Evolutionary conservation across 345 rosid genomes (phyloP).

Genomic region (Xanthoceras sorbifolium): DNA sequence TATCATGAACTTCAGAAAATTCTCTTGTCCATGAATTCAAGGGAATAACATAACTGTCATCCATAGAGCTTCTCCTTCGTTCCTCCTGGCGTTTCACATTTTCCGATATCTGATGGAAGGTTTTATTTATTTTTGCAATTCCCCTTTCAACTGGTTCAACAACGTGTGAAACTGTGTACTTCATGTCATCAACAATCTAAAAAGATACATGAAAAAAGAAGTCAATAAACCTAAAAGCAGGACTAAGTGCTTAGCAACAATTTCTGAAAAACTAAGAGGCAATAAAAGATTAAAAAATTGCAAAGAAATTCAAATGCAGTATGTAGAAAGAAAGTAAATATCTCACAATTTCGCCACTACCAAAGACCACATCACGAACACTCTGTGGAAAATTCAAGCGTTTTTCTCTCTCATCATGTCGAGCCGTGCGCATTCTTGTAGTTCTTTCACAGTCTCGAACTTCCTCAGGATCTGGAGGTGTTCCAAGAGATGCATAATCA

Average conservation of each 20-base stretch:
- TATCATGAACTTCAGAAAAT: slow-evolving; percentile 78
- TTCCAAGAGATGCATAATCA: slow-evolving; percentile 85
- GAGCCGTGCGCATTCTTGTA: slow-evolving; percentile 58
- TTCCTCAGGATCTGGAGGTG: slow-evolving; percentile 93
- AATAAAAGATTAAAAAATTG: background rate
- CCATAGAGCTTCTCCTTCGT: slow-evolving; percentile 69
- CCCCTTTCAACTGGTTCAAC: slow-evolving; percentile 99
- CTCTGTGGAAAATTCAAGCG: slow-evolving; percentile 92
- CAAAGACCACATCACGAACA: slow-evolving; percentile 92
- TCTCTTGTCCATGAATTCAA: slow-evolving; percentile 73
- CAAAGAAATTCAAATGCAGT: background rate
- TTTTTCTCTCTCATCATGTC: slow-evolving; percentile 71
- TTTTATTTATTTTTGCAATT: slow-evolving; percentile 80
- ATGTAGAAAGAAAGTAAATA: background rate
- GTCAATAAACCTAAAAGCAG: slow-evolving; percentile 15
- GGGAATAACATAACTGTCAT: slow-evolving; percentile 84
- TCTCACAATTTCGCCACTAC: slow-evolving; percentile 96
- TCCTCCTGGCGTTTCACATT: slow-evolving; percentile 80
- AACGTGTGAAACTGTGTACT: slow-evolving; percentile 94
- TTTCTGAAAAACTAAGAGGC: background rate
- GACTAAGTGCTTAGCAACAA: background rate
- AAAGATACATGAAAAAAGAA: slow-evolving; percentile 9
- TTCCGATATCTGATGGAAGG: slow-evolving; percentile 83
- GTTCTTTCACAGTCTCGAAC: slow-evolving; percentile 82
- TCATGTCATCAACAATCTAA: slow-evolving; percentile 98